phyloP scores from a whole-genome alignment of 2,329 filamentous ascomycete genomes.

The Tricladium varicosporioides region DNA sequence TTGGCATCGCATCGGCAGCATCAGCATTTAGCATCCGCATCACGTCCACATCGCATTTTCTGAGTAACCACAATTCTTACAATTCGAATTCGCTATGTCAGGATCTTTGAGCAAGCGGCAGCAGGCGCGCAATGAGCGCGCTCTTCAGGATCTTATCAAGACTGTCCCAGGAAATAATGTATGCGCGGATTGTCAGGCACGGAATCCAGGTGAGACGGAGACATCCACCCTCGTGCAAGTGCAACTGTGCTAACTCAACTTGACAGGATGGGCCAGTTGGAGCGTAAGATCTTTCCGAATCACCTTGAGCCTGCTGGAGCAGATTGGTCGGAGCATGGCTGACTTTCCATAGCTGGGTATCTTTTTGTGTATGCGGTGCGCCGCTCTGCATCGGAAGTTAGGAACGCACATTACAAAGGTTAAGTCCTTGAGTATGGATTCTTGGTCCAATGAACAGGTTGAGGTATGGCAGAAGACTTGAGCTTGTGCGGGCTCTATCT shows the following conservation, averaged over 20 bases:
- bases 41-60: not conserved
- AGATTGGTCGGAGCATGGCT: constrained; percentile 14
- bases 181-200: constrained; percentile 89
- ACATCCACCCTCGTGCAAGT: not conserved
- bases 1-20: constrained; percentile 1
- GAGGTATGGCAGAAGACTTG: constrained; percentile 60
- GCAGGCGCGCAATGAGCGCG: constrained; percentile 94
- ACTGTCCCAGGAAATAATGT: constrained; percentile 82
- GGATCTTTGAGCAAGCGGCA: constrained; percentile 86
- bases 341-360: constrained; percentile 70
- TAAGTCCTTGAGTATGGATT: constrained; percentile 98
- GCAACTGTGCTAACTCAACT: constrained; percentile 12
- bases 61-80: too few species aligned
- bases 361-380: constrained; percentile 97
- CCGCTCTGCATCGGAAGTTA: constrained; percentile 89
- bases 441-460: constrained; percentile 92
- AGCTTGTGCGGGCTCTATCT: constrained; percentile 9
- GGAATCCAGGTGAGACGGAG: constrained; percentile 75
- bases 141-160: constrained; percentile 84
- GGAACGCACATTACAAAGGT: constrained; percentile 98
- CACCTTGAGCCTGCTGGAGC: not conserved
- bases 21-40: not conserved
- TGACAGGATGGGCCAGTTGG: constrained; percentile 36
- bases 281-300: constrained; percentile 30
- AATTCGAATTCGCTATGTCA: constrained; percentile 52